Base-by-base conservation (phyloP, 2,329 filamentous ascomycete genomes). In the Arthrobotrys conoides region DNA sequence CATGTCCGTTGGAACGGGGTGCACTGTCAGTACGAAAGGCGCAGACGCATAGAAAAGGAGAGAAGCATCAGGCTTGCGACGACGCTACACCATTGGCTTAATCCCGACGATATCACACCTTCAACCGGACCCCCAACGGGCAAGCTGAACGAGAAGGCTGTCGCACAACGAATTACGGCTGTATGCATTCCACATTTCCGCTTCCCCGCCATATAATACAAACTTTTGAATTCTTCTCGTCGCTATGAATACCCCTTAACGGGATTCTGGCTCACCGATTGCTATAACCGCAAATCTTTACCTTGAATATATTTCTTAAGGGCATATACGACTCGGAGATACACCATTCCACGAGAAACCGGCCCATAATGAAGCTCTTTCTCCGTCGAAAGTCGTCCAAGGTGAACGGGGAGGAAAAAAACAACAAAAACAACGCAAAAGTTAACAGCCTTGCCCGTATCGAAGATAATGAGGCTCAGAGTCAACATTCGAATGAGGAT, bases 371-470 rank as follows among this genome's bases (percentile, higher is more conserved):
- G 57, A 76, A 55, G 72, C 59, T 51, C 44, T 76, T 70, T 53
- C 66, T 76, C 22, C 65, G 72, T 51, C 73, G 73, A 64, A 71
- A 55, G 53, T 55, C 67, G 18, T 77, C 73, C 51, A 77, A 71
- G 44, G 24, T 51, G 36, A 57, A 53, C 4, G 57, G 27, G 33
- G 72, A 65, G 10, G 67, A 71, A 48, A 77, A 71, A 61, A 20
- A 61, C 67, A 77, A 77, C 73, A 77, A 77, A 71, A 68, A 67
- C 73, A 77, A 77, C 73, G 55, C 73, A 68, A 77, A 77, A 51
- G 5, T 22, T 16, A 63, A 5, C 59, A 61, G 14, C 22, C 73
- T 77, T 18, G 48, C 67, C 9, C n/a, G 36, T 6, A 77, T 77
- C 24, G 51, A 51, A 44, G 73, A 77, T 22, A 55, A 61, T 67